Conservation (phyloP, 2,329 filamentous ascomycete genomes). For the Phialophora expanda region DNA sequence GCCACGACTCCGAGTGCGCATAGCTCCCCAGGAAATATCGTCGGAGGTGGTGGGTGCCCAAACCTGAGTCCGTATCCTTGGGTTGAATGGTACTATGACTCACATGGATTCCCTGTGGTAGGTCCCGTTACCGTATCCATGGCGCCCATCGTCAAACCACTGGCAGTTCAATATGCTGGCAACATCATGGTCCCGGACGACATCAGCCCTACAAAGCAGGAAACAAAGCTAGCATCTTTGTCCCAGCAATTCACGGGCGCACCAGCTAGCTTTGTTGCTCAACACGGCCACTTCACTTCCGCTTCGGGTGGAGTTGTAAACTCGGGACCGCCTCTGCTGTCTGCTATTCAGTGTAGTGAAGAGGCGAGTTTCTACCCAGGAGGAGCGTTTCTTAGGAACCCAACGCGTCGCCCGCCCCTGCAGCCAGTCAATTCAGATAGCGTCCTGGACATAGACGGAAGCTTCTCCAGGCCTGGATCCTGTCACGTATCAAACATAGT, state of each 20-base stretch:
- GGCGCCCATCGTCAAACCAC: constrained; percentile 5
- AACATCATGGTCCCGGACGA: constrained; percentile 34
- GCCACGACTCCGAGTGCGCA: constrained; percentile 19
- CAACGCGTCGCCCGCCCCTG: constrained; percentile 15
- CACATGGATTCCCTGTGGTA: constrained; percentile 24
- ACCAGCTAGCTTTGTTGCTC: neutral
- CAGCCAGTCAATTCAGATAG: constrained; percentile 23
- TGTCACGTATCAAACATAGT: constrained; percentile 3
- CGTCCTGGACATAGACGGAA: constrained; percentile 5
- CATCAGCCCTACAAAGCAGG: constrained; percentile 39
- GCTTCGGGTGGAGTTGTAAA: constrained; percentile 8
- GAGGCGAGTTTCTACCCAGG: neutral
- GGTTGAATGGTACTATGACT: constrained; percentile 19
- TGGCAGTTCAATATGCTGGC: constrained; percentile 8
- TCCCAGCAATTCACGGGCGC: constrained; percentile 20
- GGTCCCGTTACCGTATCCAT: constrained; percentile 15
- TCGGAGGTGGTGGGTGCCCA: constrained; percentile 23
- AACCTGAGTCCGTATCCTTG: constrained; percentile 3
- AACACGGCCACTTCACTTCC: constrained; percentile 13
- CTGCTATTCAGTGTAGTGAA: constrained; percentile 2
- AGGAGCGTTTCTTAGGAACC: neutral
- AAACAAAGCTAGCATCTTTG: constrained; percentile 33
- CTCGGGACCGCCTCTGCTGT: constrained; percentile 4
- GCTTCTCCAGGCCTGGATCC: neutral
- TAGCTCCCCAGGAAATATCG: constrained; percentile 23